Evolutionary conservation across 1,139 yeast species (phyloP), one percentile per base, ranked within the genome.

Genomic region (Diutina mesorugosa): DNA sequence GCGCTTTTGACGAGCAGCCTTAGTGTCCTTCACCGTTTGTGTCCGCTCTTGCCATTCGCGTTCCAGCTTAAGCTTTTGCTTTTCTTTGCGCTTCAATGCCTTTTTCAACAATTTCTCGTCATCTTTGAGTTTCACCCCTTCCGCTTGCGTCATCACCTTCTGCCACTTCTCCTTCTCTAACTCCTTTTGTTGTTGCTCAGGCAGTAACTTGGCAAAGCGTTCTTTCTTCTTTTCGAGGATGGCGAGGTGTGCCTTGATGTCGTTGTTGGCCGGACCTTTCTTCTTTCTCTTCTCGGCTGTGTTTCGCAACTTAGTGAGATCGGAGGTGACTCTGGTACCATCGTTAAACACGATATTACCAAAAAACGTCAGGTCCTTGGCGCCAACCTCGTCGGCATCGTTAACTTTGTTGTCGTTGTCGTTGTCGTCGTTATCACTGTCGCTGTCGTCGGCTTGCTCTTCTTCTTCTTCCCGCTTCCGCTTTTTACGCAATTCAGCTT

Each of bases 31-130:
- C 26, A 93, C 96, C 50, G 79, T 78, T 64, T 85, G 87, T 69
- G 85, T 84, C 64, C 98, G 82, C 57, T 90, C 97, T 62, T 75
- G 80, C 97, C 97, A 90, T 69, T 89, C 95, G 56, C 83, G 73
- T 63, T 87, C 93, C 62, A 95, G 86, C 72, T 82, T 87, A 65
- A 88, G 79, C 72, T 90, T 90, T 67, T 80, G 78, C 60, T 86
- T 81, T 64, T 87, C 95, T 66, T 89, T 88, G 64, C 88, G 79
- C 72, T 87, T 90, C 60, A 93, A 71, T 1, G 98, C 89, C 69
- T 90, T 91, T 65, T 85, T 86, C 69, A 95, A 78, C 63, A 93
- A 73, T 66, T 83, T 85, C 67, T 91, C 99, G 68, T 93, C 95
- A 68, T 95, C 97, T 64, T 87, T 87, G 55, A 91, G 74, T 68